Base-by-base conservation (phyloP, 2,329 filamentous ascomycete species). In the Penicillium nordicum region DNA sequence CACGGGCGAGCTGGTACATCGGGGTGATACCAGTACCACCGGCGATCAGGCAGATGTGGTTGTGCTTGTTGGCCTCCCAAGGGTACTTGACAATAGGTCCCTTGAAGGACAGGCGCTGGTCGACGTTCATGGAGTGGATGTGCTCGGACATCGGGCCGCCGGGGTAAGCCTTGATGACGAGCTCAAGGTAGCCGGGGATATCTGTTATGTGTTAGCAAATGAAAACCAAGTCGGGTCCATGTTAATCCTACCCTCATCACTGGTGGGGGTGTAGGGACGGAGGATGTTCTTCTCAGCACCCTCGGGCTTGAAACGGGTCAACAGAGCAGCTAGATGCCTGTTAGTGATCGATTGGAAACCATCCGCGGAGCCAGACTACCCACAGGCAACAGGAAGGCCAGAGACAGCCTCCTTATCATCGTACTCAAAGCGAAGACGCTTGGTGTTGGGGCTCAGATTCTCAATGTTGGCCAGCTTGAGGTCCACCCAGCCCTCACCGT, bases 1-100 rank as follows among this genome's bases (percentile, higher is more conserved):
- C 84, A 61, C 90, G 90, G 63, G 86, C 82, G 44, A 99, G 86
- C 82, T 99, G 94, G 82, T 90, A 97, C 93, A 97, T 97, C 66
- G 94, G 94, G 11, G 94, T 94, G 75, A 99, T 96, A 59, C 94
- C 94, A 8, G 94, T 97, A 63, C 94, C 94, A 68, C 94, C 94
- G n/a, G 93, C 91, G 61, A 99, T 76, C 67, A 80, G 63, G 50
- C 70, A 73, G 64, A 80, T 72, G 80, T 97, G 92, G 59, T 90
- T 80, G 80, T 97, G 92, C 84, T 96, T 97, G 84, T 97, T 97
- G 65, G 87, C 71, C 51, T 84, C 72, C 92, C 92, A 97, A 32
- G 85, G 77, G 77, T 97, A 97, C 79, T 99, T 99, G 69, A 91
- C 90, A 38, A 99, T 85, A 2, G 94, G 94, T 18, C 94, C 94